These are phyloP conservation scores for Cladophialophora chaetospira DNA, from an alignment of 2,329 filamentous ascomycete species.

Conservation along the genomic window DNA sequence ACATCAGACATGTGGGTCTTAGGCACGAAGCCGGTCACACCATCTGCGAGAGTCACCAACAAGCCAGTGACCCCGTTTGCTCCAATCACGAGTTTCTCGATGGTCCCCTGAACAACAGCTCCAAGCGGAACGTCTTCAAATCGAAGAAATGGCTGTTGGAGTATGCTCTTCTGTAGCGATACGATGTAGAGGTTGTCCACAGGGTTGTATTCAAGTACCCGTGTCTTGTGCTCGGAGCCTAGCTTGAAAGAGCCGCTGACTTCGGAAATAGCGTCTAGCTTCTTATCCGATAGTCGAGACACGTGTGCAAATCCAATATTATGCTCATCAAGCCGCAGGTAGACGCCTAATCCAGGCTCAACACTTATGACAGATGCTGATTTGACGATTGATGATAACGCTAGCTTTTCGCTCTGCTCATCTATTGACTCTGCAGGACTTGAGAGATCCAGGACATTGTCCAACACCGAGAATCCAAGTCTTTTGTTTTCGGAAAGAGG, in stretches of 20 bases:
- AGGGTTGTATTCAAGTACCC: conserved; percentile 82
- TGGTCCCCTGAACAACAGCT: conserved; percentile 74
- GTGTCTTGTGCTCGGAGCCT: conserved; percentile 75
- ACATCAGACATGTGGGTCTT: conserved; percentile 88
- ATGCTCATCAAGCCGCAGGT: conserved; percentile 69
- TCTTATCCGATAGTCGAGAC: conserved; percentile 85
- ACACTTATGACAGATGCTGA: conserved; percentile 80
- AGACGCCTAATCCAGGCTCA: conserved; percentile 77
- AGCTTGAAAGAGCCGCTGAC: conserved; percentile 75
- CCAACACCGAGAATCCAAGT: conserved; percentile 81
- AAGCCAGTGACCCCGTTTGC: conserved; percentile 77
- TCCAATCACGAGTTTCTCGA: conserved; percentile 82
- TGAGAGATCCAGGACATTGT: conserved; percentile 74
- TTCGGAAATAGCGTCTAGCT: conserved; percentile 79
- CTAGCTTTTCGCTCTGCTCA: conserved; percentile 56
- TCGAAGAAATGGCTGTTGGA: conserved; percentile 88
- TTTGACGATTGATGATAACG: conserved; percentile 70
- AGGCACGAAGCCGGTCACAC: conserved; percentile 84
- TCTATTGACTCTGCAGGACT: conserved; percentile 39
- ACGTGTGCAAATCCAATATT: conserved; percentile 90
- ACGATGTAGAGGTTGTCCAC: conserved; percentile 83
- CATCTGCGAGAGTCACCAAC: conserved; percentile 80
- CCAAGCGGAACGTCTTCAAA: conserved; percentile 86
- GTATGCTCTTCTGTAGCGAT: conserved; percentile 77
- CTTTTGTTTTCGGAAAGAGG: conserved; percentile 77